These are phyloP conservation scores for Panicum miliaceum DNA, from an alignment of 176 grass and related monocot genomes.

Conservation along the genomic window DNA sequence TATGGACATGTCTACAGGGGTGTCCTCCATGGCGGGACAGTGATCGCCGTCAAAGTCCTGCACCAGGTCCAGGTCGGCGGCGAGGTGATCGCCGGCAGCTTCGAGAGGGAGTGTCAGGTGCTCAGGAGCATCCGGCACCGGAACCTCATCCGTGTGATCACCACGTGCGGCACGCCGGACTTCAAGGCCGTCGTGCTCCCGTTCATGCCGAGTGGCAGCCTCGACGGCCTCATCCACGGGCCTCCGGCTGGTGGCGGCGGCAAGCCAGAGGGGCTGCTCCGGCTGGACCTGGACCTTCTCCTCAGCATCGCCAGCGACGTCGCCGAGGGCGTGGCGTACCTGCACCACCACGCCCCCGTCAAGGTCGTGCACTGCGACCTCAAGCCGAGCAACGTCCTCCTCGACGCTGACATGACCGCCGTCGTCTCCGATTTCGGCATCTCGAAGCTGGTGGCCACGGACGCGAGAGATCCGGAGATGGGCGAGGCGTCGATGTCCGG, in stretches of 20 bases:
- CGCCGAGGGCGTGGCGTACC: conserved; percentile 71
- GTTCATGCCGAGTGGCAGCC: conserved; percentile 79
- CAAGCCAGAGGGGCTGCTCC: background rate
- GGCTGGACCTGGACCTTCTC: conserved; percentile 52
- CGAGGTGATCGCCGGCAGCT: conserved; percentile 50
- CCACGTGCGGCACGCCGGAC: conserved; percentile 71
- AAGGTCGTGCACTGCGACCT: conserved; percentile 79
- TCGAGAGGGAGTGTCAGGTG: conserved; percentile 71
- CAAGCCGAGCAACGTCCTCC: conserved; percentile 77
- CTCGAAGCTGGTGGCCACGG: conserved; percentile 42
- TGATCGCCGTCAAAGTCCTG: conserved; percentile 69
- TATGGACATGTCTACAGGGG: conserved; percentile 73
- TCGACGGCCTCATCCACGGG: conserved; percentile 64
- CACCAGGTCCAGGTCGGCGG: conserved; percentile 10
- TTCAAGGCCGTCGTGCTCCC: conserved; percentile 87
- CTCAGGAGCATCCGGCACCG: conserved; percentile 73
- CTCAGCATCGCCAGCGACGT: conserved; percentile 63
- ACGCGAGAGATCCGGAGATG: conserved; percentile 15
- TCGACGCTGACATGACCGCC: conserved; percentile 63
- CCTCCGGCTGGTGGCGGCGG: background rate
- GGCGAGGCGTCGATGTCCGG: background rate
- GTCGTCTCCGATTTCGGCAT: conserved; percentile 80
- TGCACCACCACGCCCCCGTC: conserved; percentile 74
- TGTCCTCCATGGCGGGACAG: conserved; percentile 38
- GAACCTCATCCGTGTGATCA: conserved; percentile 80